Percentiles rank a stretch among this genome's conserved stretches.
phyloP scores from a whole-genome alignment of 192 early-diverging fungal genomes.

The Pecoramyces ruminantium region DNA sequence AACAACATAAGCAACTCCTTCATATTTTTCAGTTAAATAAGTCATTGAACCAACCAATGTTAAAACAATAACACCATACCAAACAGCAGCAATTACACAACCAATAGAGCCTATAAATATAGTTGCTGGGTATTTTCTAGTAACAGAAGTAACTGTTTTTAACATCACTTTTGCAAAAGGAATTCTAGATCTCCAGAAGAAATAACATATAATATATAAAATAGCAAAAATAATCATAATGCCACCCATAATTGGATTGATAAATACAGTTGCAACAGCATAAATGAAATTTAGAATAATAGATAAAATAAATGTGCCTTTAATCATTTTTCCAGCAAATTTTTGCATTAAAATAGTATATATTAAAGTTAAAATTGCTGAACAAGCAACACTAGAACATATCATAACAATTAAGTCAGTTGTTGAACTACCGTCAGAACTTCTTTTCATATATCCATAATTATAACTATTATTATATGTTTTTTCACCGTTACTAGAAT shows the following conservation, averaged over 20 bases:
- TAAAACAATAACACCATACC: constrained; percentile 50
- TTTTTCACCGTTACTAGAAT: too few relatives aligned
- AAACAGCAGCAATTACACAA: constrained; percentile 48
- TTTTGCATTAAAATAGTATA: not conserved
- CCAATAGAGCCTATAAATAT: constrained; percentile 59
- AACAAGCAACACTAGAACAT: not conserved
- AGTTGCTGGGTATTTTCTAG: constrained; percentile 58
- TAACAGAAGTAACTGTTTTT: constrained; percentile 64
- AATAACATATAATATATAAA: constrained; percentile 16
- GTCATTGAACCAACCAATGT: constrained; percentile 13
- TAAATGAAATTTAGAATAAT: constrained; percentile 11
- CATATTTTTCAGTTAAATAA: not conserved
- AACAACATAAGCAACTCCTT: constrained; percentile 9
- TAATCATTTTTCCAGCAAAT: constrained; percentile 25
- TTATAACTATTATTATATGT: too few relatives aligned
- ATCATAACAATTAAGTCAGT: not conserved
- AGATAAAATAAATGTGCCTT: constrained; percentile 19
- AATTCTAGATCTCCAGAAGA: constrained; percentile 15
- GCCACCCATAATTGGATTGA: constrained; percentile 4
- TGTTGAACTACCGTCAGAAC: not conserved
- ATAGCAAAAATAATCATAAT: constrained; percentile 19
- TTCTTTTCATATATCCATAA: not conserved
- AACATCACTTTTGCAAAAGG: not conserved
- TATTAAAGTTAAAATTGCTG: not conserved
- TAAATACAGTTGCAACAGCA: constrained; percentile 9